Evolutionary conservation across 768 basidiomycete genomes (phyloP), one percentile per base, ranked within the genome.

Genomic region (Boletus sp.): DNA sequence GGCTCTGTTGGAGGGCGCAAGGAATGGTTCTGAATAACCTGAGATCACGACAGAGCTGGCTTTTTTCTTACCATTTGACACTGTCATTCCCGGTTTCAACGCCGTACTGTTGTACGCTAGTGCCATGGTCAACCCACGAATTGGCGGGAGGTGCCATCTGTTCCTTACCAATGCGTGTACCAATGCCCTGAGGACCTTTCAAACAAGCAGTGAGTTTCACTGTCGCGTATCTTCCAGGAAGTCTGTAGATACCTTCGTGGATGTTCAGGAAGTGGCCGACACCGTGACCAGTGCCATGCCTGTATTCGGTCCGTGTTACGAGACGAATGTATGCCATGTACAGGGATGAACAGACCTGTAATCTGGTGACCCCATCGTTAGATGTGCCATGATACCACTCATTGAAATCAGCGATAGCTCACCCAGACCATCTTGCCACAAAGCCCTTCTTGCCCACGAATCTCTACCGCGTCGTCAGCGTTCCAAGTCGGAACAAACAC

Each of bases 221-320:
- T 9, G 17, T 13, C 29, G 15, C 9, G 14, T 15, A 7, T 3
- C 15, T 53, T 34, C 47, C 14, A 19, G n/a, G 0, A 35, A 32
- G 27, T 27, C 8, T 33, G 29, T 10, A 54, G 37, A 34, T 55
- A 75, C 76, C 77, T 79, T 98, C 94, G 63, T 98, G 95, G 0
- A 98, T 95, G 56, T 97, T 97, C 50, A 98, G 72, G 74, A 88
- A 98, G 60, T 90, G 87, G 0, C 96, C 96, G 32, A 99, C 89
- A 33, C 97, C 96, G 62, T 98, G 96, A 0, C 93, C 93, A 19
- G 95, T 97, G 5, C 92, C 90, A 57, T 97, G 94, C 55, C 93
- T 88, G 49, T 7, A 39, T 58, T 34, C 35, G 32, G 33, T 40
- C 51, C 59, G 41, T 50, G 50, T 38, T 15, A 34, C 56, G n/a